Evolutionary conservation across 2,329 filamentous ascomycete genomes (phyloP).

Genomic region (Pyricularia pennisetigena): DNA sequence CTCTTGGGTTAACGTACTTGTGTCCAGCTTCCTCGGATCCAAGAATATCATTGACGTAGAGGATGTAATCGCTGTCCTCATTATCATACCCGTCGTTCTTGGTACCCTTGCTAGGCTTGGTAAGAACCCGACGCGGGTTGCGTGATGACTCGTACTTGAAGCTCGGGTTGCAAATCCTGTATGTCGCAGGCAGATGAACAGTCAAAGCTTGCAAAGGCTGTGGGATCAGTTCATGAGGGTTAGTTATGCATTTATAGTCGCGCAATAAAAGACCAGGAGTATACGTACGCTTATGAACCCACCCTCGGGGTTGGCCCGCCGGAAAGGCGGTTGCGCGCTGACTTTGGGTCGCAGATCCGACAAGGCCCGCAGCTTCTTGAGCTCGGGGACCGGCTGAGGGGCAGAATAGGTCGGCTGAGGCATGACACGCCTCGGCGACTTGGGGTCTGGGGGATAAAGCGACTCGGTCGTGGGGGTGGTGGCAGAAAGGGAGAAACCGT

Average conservation of each 20-base stretch:
- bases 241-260: constrained; percentile 5
- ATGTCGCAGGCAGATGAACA: constrained; percentile 84
- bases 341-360: constrained; percentile 73
- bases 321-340: constrained; percentile 80
- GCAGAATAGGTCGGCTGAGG: constrained; percentile 1
- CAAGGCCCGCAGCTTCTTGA: constrained; percentile 64
- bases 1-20: constrained; percentile 54
- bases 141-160: constrained; percentile 99
- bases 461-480: constrained; percentile 56
- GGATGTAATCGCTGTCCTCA: constrained; percentile 97
- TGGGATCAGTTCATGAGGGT: constrained; percentile 13
- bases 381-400: constrained; percentile 68
- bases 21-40: constrained; percentile 97
- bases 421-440: constrained; percentile 39
- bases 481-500: constrained; percentile 59
- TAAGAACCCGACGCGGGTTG: constrained; percentile 89
- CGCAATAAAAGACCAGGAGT: constrained; percentile 6
- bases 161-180: constrained; percentile 93
- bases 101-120: constrained; percentile 94
- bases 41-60: constrained; percentile 97
- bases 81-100: constrained; percentile 99
- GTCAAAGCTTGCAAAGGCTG: constrained; percentile 94
- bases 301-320: constrained; percentile 89
- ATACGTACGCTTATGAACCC: constrained; percentile 87
- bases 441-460: constrained; percentile 46